A percentile compares a stretch with the other conserved stretches of the same genome.
Conservation (phyloP, 2,329 filamentous ascomycete species). For the Botrytis hyacinthi region DNA sequence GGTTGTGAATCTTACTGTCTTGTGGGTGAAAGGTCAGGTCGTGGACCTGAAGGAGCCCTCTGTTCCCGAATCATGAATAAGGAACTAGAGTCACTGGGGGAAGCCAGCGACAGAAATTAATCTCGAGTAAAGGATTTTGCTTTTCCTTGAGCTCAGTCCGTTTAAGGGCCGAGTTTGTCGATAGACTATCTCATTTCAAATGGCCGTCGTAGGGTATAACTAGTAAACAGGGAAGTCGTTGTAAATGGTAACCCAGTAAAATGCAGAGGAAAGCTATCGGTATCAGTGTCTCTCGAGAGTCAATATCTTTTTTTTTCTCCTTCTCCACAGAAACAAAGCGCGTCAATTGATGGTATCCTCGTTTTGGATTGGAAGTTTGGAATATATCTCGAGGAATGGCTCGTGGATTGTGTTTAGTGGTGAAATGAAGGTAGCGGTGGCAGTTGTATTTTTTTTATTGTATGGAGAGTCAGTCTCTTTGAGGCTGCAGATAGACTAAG, state of each 20-base stretch:
- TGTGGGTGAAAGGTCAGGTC: constrained; percentile 56
- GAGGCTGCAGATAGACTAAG: not conserved
- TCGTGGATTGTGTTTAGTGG: constrained; percentile 7
- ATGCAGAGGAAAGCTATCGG: constrained; percentile 12
- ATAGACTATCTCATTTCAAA: constrained; percentile 38
- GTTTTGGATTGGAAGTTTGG: not conserved
- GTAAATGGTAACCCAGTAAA: not conserved
- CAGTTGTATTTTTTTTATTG: not conserved
- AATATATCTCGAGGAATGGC: not conserved
- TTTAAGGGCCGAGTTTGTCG: constrained; percentile 35
- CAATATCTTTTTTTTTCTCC: not conserved
- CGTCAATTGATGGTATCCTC: constrained; percentile 15
- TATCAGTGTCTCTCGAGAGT: not conserved
- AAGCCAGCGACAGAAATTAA: constrained; percentile 28
- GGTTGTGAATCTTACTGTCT: constrained; percentile 47
- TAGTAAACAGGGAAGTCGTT: constrained; percentile 20
- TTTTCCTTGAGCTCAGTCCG: constrained; percentile 34
- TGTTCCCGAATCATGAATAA: constrained; percentile 52
- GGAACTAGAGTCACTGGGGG: constrained; percentile 24
- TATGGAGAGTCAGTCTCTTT: not conserved
- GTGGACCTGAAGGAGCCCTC: constrained; percentile 57
- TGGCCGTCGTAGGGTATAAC: constrained; percentile 17
- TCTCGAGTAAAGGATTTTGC: constrained; percentile 24
- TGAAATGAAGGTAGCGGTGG: not conserved
- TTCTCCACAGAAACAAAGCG: constrained; percentile 13